These are phyloP conservation scores for Diaporthe aspalathi DNA, from an alignment of 2,329 filamentous ascomycete genomes.

Conservation along the genomic window DNA sequence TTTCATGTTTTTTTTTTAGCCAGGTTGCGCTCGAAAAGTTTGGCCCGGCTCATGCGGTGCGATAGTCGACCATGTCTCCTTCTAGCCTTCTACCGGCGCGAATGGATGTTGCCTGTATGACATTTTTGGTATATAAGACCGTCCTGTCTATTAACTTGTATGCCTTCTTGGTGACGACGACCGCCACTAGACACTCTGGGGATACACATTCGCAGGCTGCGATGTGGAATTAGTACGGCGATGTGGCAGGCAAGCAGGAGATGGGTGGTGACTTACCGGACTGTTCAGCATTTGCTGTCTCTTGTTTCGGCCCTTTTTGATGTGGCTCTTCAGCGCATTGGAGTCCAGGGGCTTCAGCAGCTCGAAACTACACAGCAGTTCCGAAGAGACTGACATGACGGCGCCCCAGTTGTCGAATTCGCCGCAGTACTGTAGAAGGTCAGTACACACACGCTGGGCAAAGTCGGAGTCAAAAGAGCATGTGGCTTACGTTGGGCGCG, in stretches of 20 bases:
- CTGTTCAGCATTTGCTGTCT: slow-evolving; percentile 95
- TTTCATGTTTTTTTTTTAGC: slow-evolving; percentile 23
- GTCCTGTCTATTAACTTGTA: slow-evolving; percentile 7
- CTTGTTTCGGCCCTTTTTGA: slow-evolving; percentile 97
- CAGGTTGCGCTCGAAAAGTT: slow-evolving; percentile 12
- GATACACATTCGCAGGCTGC: slow-evolving; percentile 39
- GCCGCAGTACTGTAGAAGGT: slow-evolving; percentile 81
- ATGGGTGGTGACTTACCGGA: slow-evolving; percentile 74
- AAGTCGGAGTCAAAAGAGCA: background rate
- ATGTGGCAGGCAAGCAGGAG: background rate
- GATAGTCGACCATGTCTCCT: slow-evolving; percentile 16
- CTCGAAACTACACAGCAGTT: slow-evolving; percentile 96
- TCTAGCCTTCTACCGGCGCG: slow-evolving; percentile 37
- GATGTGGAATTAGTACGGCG: background rate
- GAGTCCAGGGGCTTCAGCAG: slow-evolving; percentile 96
- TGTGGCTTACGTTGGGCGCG: slow-evolving; percentile 87
- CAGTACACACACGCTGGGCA: slow-evolving; percentile 41
- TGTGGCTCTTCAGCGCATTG: slow-evolving; percentile 95
- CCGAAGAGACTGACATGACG: slow-evolving; percentile 96
- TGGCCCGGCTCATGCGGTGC: background rate
- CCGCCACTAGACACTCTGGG: slow-evolving; percentile 39
- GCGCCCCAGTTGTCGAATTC: slow-evolving; percentile 99
- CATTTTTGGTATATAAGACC: slow-evolving; percentile 21
- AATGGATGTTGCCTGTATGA: slow-evolving; percentile 24
- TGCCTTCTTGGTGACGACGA: slow-evolving; percentile 9